Conservation (phyloP, 805 yeast species). For the Lipomyces yamanashiensis region DNA sequence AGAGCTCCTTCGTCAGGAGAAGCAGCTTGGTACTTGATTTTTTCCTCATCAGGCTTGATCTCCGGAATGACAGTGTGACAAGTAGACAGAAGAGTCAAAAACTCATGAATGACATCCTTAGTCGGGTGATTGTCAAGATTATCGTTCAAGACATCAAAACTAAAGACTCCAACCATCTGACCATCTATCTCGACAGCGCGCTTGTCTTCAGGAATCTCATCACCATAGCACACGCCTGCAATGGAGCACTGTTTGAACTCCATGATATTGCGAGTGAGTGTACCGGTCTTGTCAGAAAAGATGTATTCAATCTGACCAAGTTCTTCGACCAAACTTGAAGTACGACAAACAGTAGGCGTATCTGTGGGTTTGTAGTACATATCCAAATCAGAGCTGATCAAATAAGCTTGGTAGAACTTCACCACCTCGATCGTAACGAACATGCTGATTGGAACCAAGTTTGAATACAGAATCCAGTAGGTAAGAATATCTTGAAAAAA, state of each 20-base stretch:
- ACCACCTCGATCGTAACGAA: conserved; percentile 96
- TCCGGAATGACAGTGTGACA: conserved; percentile 99
- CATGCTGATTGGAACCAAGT: conserved; percentile 91
- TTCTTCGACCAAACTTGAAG: conserved; percentile 95
- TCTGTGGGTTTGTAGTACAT: conserved; percentile 86
- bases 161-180: conserved; percentile 75
- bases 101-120: conserved; percentile 62
- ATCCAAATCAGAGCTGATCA: conserved; percentile 93
- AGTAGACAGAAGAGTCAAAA: conserved; percentile 80
- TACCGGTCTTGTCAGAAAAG: conserved; percentile 97
- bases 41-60: conserved; percentile 50
- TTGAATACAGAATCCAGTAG: conserved; percentile 94
- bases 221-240: conserved; percentile 88
- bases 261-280: conserved; percentile 94
- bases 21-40: conserved; percentile 93
- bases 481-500: conserved; percentile 89
- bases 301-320: conserved; percentile 95
- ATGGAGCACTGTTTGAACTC: conserved; percentile 92
- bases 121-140: conserved; percentile 32
- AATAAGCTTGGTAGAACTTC: conserved; percentile 91
- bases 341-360: conserved; percentile 92
- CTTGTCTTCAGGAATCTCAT: conserved; percentile 88
- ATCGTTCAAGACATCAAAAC: conserved; percentile 61
- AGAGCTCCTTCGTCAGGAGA: conserved; percentile 99
- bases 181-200: conserved; percentile 76